phyloP scores from a whole-genome alignment of 2,329 filamentous ascomycete genomes.

The Arthroderma sp. region DNA sequence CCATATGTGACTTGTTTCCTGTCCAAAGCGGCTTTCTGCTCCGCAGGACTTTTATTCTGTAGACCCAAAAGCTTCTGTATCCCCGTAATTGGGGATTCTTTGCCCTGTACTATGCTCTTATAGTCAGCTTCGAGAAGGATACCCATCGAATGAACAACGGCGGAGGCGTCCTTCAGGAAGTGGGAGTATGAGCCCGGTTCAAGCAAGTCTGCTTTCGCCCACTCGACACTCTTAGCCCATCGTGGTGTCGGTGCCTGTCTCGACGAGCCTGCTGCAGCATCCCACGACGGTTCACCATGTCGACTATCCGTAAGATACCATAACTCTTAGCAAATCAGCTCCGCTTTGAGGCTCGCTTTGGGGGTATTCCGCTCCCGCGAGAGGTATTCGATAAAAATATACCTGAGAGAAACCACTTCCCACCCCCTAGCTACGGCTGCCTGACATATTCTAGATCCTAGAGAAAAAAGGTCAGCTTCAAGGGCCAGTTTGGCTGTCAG shows the following conservation, averaged over 20 bases:
- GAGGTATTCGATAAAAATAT: slow-evolving; percentile 14
- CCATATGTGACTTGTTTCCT: slow-evolving; percentile 71
- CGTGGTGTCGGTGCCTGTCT: slow-evolving; percentile 45
- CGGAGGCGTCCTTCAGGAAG: slow-evolving; percentile 63
- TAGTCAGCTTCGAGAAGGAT: slow-evolving; percentile 96
- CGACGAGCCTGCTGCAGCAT: slow-evolving; percentile 59
- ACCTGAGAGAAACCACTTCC: slow-evolving; percentile 90
- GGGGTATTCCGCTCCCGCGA: too few species aligned
- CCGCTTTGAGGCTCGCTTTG: too few species aligned
- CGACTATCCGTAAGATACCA: slow-evolving; percentile 43
- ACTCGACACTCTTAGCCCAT: slow-evolving; percentile 73
- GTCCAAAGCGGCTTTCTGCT: slow-evolving; percentile 34
- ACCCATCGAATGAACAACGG: slow-evolving; percentile 88
- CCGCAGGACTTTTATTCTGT: slow-evolving; percentile 37
- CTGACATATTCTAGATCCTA: slow-evolving; percentile 73
- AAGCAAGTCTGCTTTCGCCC: slow-evolving; percentile 81
- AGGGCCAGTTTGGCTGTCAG: background rate
- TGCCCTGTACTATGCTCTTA: slow-evolving; percentile 77
- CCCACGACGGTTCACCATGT: slow-evolving; percentile 80
- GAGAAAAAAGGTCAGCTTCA: slow-evolving; percentile 3
- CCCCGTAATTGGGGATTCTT: slow-evolving; percentile 66
- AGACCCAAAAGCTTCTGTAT: slow-evolving; percentile 60
- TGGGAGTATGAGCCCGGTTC: slow-evolving; percentile 65
- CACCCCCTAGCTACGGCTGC: slow-evolving; percentile 73
- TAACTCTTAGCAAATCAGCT: too few species aligned